Conservation (phyloP, 306 rosid genomes). For the Delonix regia region DNA sequence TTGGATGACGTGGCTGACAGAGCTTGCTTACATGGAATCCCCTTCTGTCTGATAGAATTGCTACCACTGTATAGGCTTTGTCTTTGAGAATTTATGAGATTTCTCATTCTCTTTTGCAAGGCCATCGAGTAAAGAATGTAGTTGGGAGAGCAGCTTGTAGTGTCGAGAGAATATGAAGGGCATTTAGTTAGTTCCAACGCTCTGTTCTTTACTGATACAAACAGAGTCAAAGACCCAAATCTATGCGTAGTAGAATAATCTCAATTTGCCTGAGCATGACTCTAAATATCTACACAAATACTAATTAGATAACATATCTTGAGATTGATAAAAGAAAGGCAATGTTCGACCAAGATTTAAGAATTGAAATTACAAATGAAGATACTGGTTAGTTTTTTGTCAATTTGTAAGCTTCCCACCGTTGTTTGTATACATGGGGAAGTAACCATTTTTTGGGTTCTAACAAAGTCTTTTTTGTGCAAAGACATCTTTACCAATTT, state of each 20-base stretch:
- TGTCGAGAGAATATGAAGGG: slow-evolving; percentile 20
- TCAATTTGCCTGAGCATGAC: neutral
- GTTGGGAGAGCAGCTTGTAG: neutral
- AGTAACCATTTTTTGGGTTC: slow-evolving; percentile 35
- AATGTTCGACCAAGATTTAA: neutral
- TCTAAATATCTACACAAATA: neutral
- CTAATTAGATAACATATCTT: neutral
- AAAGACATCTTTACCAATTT: neutral
- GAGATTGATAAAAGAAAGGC: neutral
- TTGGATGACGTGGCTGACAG: no score
- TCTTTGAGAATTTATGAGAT: slow-evolving; percentile 63
- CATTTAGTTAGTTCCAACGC: no score
- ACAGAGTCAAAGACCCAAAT: neutral
- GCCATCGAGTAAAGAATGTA: slow-evolving; percentile 41
- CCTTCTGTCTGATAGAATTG: slow-evolving; percentile 55
- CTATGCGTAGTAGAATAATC: neutral
- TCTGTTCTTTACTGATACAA: neutral
- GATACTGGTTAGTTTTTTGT: neutral
- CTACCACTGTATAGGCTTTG: slow-evolving; percentile 62
- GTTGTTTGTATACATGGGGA: slow-evolving; percentile 34
- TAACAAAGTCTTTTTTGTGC: neutral
- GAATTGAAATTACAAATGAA: neutral
- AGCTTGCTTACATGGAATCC: no score
- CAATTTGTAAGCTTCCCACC: neutral
- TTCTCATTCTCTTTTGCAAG: slow-evolving; percentile 42